Evolutionary conservation across 2,329 filamentous ascomycete species (phyloP).

Genomic region (Penicillium sumatraense): DNA sequence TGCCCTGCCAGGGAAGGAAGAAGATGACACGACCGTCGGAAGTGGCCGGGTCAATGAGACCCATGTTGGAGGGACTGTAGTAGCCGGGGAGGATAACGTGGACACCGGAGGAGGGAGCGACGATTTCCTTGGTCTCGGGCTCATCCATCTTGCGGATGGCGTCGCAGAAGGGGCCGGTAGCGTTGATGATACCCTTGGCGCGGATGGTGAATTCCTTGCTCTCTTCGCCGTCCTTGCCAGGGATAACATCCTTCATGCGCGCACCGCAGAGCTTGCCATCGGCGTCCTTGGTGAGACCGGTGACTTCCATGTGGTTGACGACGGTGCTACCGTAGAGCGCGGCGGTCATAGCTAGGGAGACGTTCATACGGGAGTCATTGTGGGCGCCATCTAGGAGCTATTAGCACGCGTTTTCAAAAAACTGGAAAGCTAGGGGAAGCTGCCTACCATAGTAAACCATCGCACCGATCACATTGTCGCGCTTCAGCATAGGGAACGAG

Average conservation of each 20-base stretch:
- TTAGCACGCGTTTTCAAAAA: no score
- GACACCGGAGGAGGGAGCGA: constrained; percentile 82
- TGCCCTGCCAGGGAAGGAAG: constrained; percentile 92
- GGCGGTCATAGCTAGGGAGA: constrained; percentile 84
- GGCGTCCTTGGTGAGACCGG: constrained; percentile 73
- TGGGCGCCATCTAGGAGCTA: constrained; percentile 90
- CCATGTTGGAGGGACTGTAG: constrained; percentile 84
- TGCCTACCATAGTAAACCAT: constrained; percentile 79
- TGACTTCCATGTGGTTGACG: constrained; percentile 83
- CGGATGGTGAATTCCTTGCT: constrained; percentile 70
- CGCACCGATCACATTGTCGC: constrained; percentile 76
- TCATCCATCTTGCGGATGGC: constrained; percentile 86
- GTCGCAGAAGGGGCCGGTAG: constrained; percentile 86
- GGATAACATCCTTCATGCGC: constrained; percentile 70
- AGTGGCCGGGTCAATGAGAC: constrained; percentile 81
- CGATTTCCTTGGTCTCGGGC: constrained; percentile 71
- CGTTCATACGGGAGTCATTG: constrained; percentile 92
- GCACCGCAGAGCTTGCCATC: constrained; percentile 76
- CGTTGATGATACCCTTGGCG: constrained; percentile 84
- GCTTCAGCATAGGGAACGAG: constrained; percentile 87
- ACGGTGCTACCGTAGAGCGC: constrained; percentile 84
- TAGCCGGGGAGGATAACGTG: constrained; percentile 87
- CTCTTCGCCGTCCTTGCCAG: constrained; percentile 66
- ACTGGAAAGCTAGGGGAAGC: no score
- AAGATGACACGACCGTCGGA: constrained; percentile 90